phyloP scores from a whole-genome alignment of 805 yeast genomes.

The Saccharomycopsis amapae region DNA sequence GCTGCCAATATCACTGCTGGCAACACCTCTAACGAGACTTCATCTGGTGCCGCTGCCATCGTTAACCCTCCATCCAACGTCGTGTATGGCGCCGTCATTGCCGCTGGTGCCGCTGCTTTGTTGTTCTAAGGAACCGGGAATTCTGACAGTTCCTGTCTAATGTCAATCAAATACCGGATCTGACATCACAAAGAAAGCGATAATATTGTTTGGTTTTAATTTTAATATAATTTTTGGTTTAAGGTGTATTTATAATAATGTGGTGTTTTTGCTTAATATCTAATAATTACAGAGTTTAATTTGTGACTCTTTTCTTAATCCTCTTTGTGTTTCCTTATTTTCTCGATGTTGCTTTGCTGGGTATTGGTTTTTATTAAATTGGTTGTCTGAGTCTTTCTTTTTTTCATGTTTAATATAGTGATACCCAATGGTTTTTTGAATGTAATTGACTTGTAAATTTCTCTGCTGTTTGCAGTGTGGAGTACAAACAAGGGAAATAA shows the following conservation, averaged over 20 bases:
- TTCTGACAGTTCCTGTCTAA: not conserved
- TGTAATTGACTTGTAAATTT: too few species aligned
- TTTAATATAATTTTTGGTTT: not conserved
- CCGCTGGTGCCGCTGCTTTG: slow-evolving; percentile 21
- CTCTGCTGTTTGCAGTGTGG: too few species aligned
- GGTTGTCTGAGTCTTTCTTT: too few species aligned
- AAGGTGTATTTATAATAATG: not conserved
- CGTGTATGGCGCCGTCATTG: slow-evolving; percentile 16
- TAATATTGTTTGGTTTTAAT: not conserved
- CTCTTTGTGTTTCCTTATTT: too few species aligned
- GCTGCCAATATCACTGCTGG: slow-evolving; percentile 18
- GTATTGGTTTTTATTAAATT: too few species aligned
- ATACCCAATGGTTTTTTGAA: too few species aligned
- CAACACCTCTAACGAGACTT: slow-evolving; percentile 13
- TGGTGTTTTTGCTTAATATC: not conserved
- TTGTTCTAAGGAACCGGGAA: slow-evolving; percentile 5
- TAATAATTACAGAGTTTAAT: not conserved
- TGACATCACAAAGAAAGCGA: not conserved
- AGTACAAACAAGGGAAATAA: too few species aligned
- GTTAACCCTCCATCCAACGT: slow-evolving; percentile 13
- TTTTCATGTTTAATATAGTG: too few species aligned
- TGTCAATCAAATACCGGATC: not conserved
- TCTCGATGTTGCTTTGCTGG: too few species aligned
- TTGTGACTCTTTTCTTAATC: not conserved
- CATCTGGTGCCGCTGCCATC: slow-evolving; percentile 1